A percentile compares a stretch with the other conserved stretches of the same genome.
Evolutionary conservation across 257 asterid genomes (phyloP).

Genomic region (Solanum phureja): DNA sequence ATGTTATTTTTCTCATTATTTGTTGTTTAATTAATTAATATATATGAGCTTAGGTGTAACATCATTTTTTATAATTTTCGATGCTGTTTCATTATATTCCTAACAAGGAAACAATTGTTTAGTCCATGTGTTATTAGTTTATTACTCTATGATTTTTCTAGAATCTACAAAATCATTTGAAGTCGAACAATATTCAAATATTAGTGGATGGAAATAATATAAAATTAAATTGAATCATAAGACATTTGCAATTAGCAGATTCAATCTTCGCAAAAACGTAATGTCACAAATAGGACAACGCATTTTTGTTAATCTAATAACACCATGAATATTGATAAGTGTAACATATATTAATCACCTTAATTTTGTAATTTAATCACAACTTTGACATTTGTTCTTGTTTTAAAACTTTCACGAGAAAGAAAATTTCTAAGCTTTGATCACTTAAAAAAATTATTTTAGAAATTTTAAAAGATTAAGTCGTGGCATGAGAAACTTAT

Average conservation of each 20-base stretch:
- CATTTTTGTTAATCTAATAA: not conserved
- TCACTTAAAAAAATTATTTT: not conserved
- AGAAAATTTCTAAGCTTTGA: not conserved
- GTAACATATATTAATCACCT: not conserved
- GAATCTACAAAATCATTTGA: not conserved
- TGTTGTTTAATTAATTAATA: not conserved
- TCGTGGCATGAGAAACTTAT: not conserved
- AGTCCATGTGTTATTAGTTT: not conserved
- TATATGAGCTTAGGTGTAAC: not conserved
- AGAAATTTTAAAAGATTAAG: not conserved
- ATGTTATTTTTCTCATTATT: not conserved
- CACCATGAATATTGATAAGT: not conserved
- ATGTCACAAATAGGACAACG: not conserved
- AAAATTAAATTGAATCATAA: not conserved
- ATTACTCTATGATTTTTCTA: not conserved
- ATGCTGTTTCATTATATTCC: not conserved
- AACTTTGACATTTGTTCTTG: not conserved
- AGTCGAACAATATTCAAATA: not conserved
- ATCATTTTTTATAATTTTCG: not conserved
- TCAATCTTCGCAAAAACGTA: not conserved
- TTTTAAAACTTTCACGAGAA: not conserved
- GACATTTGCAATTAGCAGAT: not conserved
- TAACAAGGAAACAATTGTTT: not conserved
- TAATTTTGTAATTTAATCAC: not conserved
- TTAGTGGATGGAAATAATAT: not conserved